Percentiles rank a stretch among this genome's conserved stretches.
phyloP scores from a whole-genome alignment of 2,329 filamentous ascomycete species.

The Fusarium compactum region DNA sequence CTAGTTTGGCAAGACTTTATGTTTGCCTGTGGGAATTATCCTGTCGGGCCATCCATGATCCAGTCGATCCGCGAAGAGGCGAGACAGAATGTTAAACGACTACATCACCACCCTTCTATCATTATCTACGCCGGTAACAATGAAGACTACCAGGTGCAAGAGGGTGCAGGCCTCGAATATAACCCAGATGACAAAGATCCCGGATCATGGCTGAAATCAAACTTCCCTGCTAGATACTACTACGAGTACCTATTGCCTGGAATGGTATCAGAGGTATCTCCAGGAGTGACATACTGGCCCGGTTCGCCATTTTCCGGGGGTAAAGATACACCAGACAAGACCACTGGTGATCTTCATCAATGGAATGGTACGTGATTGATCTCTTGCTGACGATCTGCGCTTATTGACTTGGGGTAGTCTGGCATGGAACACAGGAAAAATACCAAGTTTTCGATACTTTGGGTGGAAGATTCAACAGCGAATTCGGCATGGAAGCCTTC shows the following conservation, averaged over 20 bases:
- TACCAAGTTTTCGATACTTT: constrained; percentile 10
- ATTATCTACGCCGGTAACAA: constrained; percentile 2
- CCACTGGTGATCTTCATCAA: constrained; percentile 1
- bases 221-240: constrained; percentile 4
- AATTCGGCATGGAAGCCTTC: constrained; percentile 11
- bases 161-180: not conserved
- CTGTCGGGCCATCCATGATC: not conserved
- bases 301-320: not conserved
- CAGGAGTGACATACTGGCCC: not conserved
- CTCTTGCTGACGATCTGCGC: too few relatives aligned
- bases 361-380: not conserved
- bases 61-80: not conserved
- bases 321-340: not conserved
- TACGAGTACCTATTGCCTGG: constrained; percentile 3
- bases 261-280: not conserved
- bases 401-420: not conserved
- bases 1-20: constrained; percentile 10
- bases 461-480: constrained; percentile 11
- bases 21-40: constrained; percentile 9
- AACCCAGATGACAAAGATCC: not conserved
- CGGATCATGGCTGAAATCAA: constrained; percentile 4
- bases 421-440: constrained; percentile 9
- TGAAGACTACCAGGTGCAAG: constrained; percentile 11
- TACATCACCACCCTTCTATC: constrained; percentile 5
- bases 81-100: not conserved